Evolutionary conservation across 2,329 filamentous ascomycete species (phyloP), one percentile per base, ranked within the genome.

Genomic region (Sphaerulina populicola): DNA sequence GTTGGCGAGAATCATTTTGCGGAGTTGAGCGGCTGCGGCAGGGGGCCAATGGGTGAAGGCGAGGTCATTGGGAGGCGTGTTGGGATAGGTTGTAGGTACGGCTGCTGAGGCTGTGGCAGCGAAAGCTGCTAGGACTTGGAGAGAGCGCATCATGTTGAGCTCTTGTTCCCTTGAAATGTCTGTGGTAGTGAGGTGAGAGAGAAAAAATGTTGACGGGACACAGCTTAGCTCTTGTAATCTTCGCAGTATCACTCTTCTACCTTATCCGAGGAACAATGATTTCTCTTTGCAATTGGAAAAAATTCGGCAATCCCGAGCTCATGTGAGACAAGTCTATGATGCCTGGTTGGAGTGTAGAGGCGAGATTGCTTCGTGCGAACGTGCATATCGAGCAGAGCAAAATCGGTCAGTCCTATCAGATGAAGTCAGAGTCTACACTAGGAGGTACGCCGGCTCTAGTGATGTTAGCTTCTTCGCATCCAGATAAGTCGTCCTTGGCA

Each of bases 1-100:
- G 35, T 58, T 59, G 39, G 41, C 47, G 14, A 40, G 39, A 18
- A 59, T 58, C 53, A 59, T 54, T 6, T 47, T 52, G 30, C 53
- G 42, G 4, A 59, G 47, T 15, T 57, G 44, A 23, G 43, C 40
- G 30, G 55, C 55, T 29, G 55, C 55, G 12, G 49, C 55, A 15
- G 44, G 44, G 3, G 57, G 57, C 57, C 57, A 59, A 38, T 53
- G 50, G n/a, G 36, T 50, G 38, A 57, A 47, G 7, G 40, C 35
- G 14, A 42, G 44, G 31, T 48, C 39, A 12, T 42, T 42, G 7
- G 5, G 5, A 6, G 23, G 6, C 23, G 38, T 38, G 14, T 42
- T 48, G 12, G 38, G 27, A 30, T 11, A 42, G 15, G 42, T 42
- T 27, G 38, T 37, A 3, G 30, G 29, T 10, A 36, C 38, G 30